phyloP scores from a whole-genome alignment of 345 rosid species.

The Corymbia maculata region DNA sequence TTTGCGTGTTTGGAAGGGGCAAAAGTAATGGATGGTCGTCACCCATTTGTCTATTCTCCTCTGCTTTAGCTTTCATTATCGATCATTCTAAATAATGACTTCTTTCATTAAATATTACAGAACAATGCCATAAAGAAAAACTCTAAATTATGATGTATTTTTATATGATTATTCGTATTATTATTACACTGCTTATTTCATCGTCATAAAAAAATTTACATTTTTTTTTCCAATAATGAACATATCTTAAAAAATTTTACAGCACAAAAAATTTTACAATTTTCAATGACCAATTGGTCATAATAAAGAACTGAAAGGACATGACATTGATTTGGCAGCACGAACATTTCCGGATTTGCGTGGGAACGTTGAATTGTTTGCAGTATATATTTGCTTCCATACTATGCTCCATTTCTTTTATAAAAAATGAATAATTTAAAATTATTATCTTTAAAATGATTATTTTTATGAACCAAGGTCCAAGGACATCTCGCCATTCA shows the following conservation, averaged over 20 bases:
- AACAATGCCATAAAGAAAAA: not conserved
- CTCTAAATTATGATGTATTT: not conserved
- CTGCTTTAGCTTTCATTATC: not conserved
- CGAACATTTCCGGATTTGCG: not conserved
- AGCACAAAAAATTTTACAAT: too few species aligned
- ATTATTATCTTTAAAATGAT: too few species aligned
- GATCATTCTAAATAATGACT: not conserved
- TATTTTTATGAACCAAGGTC: too few species aligned
- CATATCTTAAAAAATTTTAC: too few species aligned
- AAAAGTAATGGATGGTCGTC: not conserved
- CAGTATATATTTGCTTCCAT: not conserved
- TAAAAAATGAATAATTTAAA: not conserved
- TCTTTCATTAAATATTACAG: not conserved
- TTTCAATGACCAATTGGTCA: too few species aligned
- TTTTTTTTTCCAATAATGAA: too few species aligned
- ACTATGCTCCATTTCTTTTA: not conserved
- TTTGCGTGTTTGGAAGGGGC: not conserved
- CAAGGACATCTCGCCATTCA: too few species aligned
- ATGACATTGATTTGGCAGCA: too few species aligned
- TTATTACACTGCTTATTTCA: too few species aligned
- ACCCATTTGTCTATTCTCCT: not conserved
- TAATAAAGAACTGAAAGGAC: too few species aligned
- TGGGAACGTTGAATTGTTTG: not conserved
- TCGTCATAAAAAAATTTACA: too few species aligned
- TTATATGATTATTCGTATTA: too few species aligned